Evolutionary conservation across 208 protist genomes (phyloP).

Genomic region (Tetramitus jugosus): DNA sequence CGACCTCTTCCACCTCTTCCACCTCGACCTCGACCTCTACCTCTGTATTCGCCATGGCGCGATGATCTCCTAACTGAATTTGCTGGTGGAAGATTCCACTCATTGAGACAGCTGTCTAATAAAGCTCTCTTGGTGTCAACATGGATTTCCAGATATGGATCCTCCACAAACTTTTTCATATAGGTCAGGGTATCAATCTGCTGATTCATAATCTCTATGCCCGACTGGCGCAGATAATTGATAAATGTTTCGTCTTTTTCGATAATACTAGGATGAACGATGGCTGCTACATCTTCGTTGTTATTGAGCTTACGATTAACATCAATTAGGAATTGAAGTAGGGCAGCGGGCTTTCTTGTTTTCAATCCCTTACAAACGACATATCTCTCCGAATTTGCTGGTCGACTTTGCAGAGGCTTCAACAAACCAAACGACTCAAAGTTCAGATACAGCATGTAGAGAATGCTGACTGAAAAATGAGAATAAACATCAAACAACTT

Average conservation of each 20-base stretch:
- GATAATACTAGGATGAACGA: background rate
- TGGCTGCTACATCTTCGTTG: background rate
- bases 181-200: background rate
- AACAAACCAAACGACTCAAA: conserved; percentile 38
- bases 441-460: conserved; percentile 35
- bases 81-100: too few relatives aligned
- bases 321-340: conserved; percentile 10
- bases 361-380: conserved; percentile 31
- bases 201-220: background rate
- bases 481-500: conserved; percentile 44
- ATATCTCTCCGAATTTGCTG: conserved; percentile 48
- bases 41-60: too few relatives aligned
- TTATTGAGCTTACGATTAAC: background rate
- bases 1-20: too few relatives aligned
- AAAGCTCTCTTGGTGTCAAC: too few relatives aligned
- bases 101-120: too few relatives aligned
- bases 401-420: conserved; percentile 39
- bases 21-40: too few relatives aligned
- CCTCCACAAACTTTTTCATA: conserved; percentile 7
- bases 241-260: background rate
- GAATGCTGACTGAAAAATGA: conserved; percentile 34
- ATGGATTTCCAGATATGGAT: conserved; percentile 3
- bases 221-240: background rate
- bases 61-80: too few relatives aligned
- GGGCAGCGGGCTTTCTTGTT: background rate